phyloP scores from a whole-genome alignment of 164 flowering plant genomes.

The Magnolia changhungtana region DNA sequence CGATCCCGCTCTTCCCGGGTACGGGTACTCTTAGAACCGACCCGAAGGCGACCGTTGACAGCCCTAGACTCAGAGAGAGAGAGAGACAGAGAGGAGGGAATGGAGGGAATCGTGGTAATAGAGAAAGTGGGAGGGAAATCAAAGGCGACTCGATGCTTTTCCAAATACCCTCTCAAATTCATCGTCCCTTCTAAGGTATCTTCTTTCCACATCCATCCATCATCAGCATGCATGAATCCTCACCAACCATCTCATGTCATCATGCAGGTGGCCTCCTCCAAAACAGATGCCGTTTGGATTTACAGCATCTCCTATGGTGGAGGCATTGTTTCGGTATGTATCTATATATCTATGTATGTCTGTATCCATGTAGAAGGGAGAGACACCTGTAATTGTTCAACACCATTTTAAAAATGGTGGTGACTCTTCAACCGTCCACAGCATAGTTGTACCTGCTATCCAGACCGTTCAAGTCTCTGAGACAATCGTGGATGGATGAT shows the following conservation, averaged over 20 bases:
- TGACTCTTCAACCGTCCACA: too few relatives aligned
- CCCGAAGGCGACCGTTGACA: too few relatives aligned
- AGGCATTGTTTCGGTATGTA: constrained; percentile 86
- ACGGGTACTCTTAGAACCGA: too few relatives aligned
- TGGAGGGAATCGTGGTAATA: constrained; percentile 56
- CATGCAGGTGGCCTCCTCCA: constrained; percentile 59
- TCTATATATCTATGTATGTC: not conserved
- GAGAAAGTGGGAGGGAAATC: constrained; percentile 71
- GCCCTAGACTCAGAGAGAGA: not conserved
- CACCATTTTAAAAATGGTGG: not conserved
- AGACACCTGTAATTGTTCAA: not conserved
- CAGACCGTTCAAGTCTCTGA: too few relatives aligned
- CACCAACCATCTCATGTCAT: not conserved
- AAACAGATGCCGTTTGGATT: constrained; percentile 84
- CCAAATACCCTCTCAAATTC: constrained; percentile 89
- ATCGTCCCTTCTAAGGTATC: constrained; percentile 77
- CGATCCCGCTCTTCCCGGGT: too few relatives aligned
- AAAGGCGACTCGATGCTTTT: constrained; percentile 68
- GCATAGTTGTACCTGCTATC: too few relatives aligned
- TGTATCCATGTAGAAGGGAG: not conserved
- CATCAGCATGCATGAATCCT: not conserved
- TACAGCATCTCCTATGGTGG: constrained; percentile 93
- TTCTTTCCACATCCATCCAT: not conserved
- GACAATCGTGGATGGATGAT: too few relatives aligned
- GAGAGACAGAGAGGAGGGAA: constrained; percentile 15